Percentiles rank a stretch among this genome's conserved stretches.
Conservation (phyloP, 164 flowering plant species). For the Paratinospora sagittata region DNA sequence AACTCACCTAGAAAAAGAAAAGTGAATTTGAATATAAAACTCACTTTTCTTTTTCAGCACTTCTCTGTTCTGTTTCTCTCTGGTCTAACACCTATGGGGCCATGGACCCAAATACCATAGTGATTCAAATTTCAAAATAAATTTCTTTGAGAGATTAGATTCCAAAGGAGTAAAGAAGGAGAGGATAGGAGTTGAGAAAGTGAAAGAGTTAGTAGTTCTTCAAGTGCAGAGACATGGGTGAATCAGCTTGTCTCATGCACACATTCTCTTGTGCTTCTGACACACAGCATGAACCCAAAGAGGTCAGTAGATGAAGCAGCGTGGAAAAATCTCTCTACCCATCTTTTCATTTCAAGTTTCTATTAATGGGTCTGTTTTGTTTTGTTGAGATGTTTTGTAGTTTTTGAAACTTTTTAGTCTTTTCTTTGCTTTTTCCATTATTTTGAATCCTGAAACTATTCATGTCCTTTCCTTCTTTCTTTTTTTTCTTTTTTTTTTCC, state of each 20-base stretch:
- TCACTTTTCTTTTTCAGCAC: not conserved
- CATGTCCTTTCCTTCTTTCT: not conserved
- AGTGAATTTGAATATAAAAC: not conserved
- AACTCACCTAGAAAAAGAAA: not conserved
- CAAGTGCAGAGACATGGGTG: conserved; percentile 36
- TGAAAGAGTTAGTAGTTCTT: not conserved
- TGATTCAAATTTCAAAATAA: conserved; percentile 25
- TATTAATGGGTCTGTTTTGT: conserved; percentile 13
- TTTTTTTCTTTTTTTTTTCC: not conserved
- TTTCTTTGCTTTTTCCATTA: not conserved
- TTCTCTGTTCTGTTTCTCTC: not conserved
- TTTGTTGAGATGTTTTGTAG: conserved; percentile 8
- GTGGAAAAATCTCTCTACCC: not conserved
- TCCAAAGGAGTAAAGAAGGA: conserved; percentile 4
- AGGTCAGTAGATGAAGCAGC: conserved; percentile 21
- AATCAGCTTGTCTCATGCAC: conserved; percentile 51
- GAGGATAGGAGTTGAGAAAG: not conserved
- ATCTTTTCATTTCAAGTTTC: conserved; percentile 8
- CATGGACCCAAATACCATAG: not conserved
- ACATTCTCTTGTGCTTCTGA: conserved; percentile 46
- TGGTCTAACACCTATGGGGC: not conserved
- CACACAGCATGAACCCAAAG: conserved; percentile 25
- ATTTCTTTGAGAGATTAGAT: conserved; percentile 8
- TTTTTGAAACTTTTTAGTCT: not conserved
- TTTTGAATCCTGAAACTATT: not conserved